Percentiles rank a stretch among this genome's conserved stretches.
Evolutionary conservation across 345 rosid genomes (phyloP).

Genomic region (Camelina sativa): DNA sequence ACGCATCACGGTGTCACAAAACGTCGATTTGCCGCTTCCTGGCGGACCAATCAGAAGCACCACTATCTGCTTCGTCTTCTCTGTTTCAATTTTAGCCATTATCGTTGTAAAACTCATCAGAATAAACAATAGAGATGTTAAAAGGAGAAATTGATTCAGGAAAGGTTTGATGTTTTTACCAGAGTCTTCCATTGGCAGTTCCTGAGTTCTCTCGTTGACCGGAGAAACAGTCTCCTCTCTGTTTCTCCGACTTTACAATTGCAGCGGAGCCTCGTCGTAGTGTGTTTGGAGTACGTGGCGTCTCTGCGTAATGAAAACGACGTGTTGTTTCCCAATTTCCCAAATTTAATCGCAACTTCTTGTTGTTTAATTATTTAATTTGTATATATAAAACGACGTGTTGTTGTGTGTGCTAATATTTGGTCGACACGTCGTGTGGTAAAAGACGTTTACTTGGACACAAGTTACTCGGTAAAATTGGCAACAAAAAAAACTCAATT

Average conservation of each 20-base stretch:
- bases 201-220: conserved; percentile 38
- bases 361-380: no score
- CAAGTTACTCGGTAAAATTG: no score
- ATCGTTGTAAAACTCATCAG: neutral
- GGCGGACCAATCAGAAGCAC: conserved; percentile 79
- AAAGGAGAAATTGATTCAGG: neutral
- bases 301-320: neutral
- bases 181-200: conserved; percentile 51
- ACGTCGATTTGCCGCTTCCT: conserved; percentile 95
- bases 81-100: conserved; percentile 45
- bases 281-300: conserved; percentile 29
- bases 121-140: neutral
- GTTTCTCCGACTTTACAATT: conserved; percentile 1
- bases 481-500: no score
- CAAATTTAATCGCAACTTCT: no score
- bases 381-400: no score
- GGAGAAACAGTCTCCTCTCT: conserved; percentile 15
- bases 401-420: no score
- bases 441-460: no score
- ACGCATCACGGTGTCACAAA: conserved; percentile 68
- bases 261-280: neutral
- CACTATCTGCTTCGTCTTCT: conserved; percentile 51
- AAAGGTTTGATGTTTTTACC: conserved; percentile 20
- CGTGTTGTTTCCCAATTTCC: conserved; percentile 11
- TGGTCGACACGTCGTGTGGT: no score